Conservation (phyloP, 805 yeast genomes). For the Blastobotrys mokoenaii region DNA sequence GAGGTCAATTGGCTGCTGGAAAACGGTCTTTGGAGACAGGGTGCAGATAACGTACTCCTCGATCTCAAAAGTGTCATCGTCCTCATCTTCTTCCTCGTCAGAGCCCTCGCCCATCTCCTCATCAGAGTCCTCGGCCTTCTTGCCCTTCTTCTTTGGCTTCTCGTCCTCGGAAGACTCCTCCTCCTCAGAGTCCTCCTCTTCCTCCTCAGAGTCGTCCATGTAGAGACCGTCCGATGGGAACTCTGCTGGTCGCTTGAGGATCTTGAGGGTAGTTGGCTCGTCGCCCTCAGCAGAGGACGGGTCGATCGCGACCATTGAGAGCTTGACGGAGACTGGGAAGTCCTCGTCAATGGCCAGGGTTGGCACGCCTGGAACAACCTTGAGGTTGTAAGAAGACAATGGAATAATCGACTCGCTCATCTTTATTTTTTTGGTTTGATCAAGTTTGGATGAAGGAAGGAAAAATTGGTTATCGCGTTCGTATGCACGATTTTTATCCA, state of each 20-base stretch:
- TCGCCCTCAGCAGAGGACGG: constrained; percentile 68
- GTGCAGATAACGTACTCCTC: constrained; percentile 85
- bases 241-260: constrained; percentile 58
- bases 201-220: constrained; percentile 24
- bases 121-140: constrained; percentile 36
- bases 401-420: constrained; percentile 43
- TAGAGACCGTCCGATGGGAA: constrained; percentile 19
- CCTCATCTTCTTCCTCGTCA: constrained; percentile 45
- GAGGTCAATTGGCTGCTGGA: constrained; percentile 84
- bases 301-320: constrained; percentile 93
- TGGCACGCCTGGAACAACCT: constrained; percentile 79
- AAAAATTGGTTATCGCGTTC: background rate
- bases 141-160: constrained; percentile 27
- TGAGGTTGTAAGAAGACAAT: constrained; percentile 77
- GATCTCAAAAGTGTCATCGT: constrained; percentile 63
- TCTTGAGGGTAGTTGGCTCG: constrained; percentile 77
- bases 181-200: constrained; percentile 28
- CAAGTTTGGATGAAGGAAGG: no score
- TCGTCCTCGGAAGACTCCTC: constrained; percentile 31
- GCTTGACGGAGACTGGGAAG: constrained; percentile 80
- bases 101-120: constrained; percentile 46
- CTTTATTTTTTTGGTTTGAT: background rate
- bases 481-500: background rate
- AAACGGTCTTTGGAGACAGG: constrained; percentile 69
- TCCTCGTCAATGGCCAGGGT: constrained; percentile 80